Evolutionary conservation across 352 stramenopile species (phyloP).

Genomic region (Discostella stelligera): DNA sequence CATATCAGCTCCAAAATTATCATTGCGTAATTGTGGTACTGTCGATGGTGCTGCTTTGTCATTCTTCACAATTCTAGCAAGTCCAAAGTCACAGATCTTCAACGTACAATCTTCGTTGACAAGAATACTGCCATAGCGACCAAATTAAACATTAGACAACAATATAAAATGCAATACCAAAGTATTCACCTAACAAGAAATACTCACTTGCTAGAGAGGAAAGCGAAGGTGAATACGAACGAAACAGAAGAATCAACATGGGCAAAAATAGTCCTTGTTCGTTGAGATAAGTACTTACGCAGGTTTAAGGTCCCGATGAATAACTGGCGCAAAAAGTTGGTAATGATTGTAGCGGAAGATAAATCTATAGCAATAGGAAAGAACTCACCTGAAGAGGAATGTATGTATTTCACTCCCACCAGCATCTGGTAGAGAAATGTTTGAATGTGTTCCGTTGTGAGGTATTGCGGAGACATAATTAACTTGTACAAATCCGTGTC

Average conservation of each 20-base stretch:
- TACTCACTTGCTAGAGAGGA: slow-evolving; percentile 28
- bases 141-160: slow-evolving; percentile 4
- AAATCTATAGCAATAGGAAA: background rate
- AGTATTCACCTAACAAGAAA: slow-evolving; percentile 26
- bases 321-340: slow-evolving; percentile 68
- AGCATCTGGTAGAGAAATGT: slow-evolving; percentile 97
- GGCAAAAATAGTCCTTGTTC: background rate
- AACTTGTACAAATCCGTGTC: slow-evolving; percentile 90
- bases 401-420: slow-evolving; percentile 93
- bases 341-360: background rate
- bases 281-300: slow-evolving; percentile 46
- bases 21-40: slow-evolving; percentile 22
- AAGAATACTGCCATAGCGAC: slow-evolving; percentile 87
- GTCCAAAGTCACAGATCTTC: slow-evolving; percentile 93
- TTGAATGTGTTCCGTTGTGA: slow-evolving; percentile 87
- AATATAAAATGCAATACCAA: slow-evolving; percentile 6
- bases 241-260: background rate
- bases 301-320: slow-evolving; percentile 95
- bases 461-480: slow-evolving; percentile 88
- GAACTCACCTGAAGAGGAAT: slow-evolving; percentile 86
- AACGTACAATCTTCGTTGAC: slow-evolving; percentile 95
- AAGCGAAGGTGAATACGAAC: background rate
- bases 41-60: slow-evolving; percentile 39
- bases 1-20: slow-evolving; percentile 11
- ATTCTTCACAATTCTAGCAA: slow-evolving; percentile 87